Conservation (phyloP, 2,329 filamentous ascomycete genomes). For the Apiospora pterosperma region DNA sequence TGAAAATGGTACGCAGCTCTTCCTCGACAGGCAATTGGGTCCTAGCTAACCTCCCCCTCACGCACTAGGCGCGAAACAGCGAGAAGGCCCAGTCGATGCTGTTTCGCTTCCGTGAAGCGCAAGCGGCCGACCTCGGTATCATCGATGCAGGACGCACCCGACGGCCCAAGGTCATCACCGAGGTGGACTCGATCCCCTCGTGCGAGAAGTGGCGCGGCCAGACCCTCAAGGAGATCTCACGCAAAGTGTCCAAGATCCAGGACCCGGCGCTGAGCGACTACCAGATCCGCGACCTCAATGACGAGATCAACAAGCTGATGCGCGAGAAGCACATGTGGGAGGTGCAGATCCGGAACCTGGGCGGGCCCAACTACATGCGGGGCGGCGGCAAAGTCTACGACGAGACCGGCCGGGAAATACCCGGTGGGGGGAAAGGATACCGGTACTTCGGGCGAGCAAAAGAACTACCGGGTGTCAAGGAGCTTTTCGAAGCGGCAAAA, state of each 20-base stretch:
- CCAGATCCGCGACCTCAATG: constrained; percentile 96
- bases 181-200: constrained; percentile 75
- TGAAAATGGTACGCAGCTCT: neutral
- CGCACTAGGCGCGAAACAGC: constrained; percentile 78
- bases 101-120: constrained; percentile 97
- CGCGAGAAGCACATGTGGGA: constrained; percentile 99
- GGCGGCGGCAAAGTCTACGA: constrained; percentile 68
- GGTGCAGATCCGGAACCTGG: constrained; percentile 88
- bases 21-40: neutral
- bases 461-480: constrained; percentile 92
- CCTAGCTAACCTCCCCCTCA: constrained; percentile 1
- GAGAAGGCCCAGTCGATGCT: constrained; percentile 99
- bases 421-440: constrained; percentile 81
- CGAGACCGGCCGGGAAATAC: constrained; percentile 68
- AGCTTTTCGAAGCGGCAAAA: constrained; percentile 81
- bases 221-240: constrained; percentile 93
- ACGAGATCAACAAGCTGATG: constrained; percentile 99
- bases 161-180: constrained; percentile 86
- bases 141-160: constrained; percentile 88
- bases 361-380: constrained; percentile 97
- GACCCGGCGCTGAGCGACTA: constrained; percentile 89
- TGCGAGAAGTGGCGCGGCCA: constrained; percentile 99
- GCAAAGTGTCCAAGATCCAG: constrained; percentile 95
- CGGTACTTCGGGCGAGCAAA: constrained; percentile 88
- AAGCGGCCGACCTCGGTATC: constrained; percentile 93